Conservation (phyloP, 345 rosid genomes). For the Moricandia moricandioides region DNA sequence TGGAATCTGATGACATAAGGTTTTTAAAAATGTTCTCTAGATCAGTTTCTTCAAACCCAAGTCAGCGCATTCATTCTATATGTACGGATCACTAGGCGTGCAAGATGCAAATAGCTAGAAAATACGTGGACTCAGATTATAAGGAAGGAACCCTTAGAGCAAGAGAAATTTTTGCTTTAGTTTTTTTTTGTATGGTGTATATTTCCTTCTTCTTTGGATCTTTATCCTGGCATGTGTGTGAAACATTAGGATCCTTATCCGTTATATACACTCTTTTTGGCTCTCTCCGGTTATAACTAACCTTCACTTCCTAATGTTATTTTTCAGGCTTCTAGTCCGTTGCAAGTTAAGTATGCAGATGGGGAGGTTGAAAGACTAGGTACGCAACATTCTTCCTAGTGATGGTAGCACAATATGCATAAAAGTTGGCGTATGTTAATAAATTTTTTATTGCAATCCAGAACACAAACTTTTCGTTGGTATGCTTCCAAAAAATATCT, state of each 20-base stretch:
- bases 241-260: slow-evolving; percentile 4
- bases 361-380: slow-evolving; percentile 99
- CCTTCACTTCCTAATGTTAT: neutral
- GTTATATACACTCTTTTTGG: neutral
- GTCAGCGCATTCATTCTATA: slow-evolving; percentile 4
- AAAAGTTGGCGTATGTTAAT: neutral
- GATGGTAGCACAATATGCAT: neutral
- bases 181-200: neutral
- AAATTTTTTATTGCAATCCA: slow-evolving; percentile 25
- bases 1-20: slow-evolving; percentile 9
- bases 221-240: neutral
- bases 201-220: neutral
- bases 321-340: slow-evolving; percentile 89
- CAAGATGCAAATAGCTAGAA: neutral
- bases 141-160: neutral
- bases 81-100: neutral
- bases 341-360: slow-evolving; percentile 99
- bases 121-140: too few species aligned
- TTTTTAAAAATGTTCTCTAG: neutral
- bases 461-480: slow-evolving; percentile 98
- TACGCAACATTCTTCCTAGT: neutral
- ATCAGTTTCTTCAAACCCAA: slow-evolving; percentile 36
- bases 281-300: neutral
- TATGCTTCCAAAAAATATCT: slow-evolving; percentile 95
- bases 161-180: neutral